Base-by-base conservation (phyloP, 371 early-diverging fungal genomes). In the Circinella minor region DNA sequence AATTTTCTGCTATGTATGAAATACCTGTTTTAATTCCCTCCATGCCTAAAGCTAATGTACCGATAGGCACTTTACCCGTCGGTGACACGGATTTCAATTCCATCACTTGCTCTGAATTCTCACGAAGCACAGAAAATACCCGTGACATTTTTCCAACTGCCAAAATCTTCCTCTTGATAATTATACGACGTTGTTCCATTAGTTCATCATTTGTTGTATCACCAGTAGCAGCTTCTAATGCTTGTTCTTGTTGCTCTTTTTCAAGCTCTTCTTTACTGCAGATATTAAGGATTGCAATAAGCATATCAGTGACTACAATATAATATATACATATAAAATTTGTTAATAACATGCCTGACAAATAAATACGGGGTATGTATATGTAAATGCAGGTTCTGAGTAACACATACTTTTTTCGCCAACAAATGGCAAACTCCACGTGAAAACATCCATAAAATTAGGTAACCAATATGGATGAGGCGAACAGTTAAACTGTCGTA, bases 381-480 rank as follows among this genome's bases (percentile, higher is more conserved):
- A 27, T 27, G 27, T 27, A 27, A 27, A 27, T 27, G 27, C 27
- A 27, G 27, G 27, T 27, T 27, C 27, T 27, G 27, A 27, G 27
- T 27, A 60, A 60, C 36, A 71, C 84, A 46, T 86, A 94, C 95
- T 94, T 79, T 99, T 98, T 84, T 99, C 98, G 39, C 97, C 96
- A 36, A 99, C 95, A 86, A 99, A 99, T 0, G 99, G 99, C 70
- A 99, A 79, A 46, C 95, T 95, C 99, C 99, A 99, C n/a, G 95
- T 94, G 70, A 99, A 97, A 4, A 96, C 98, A 78, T 99, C 96
- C 94, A 97, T 95, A 74, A 97, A 98, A 75, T 97, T 97, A 10
- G 97, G 98, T 48, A 98, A 76, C 93, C 95, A 95, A 81, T 96
- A 99, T 36, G 99, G 99, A 78, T 99, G 99, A n/a, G 97, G 94